Conservation (phyloP, 371 early-diverging fungal genomes). For the Haplosporangium sp. region DNA sequence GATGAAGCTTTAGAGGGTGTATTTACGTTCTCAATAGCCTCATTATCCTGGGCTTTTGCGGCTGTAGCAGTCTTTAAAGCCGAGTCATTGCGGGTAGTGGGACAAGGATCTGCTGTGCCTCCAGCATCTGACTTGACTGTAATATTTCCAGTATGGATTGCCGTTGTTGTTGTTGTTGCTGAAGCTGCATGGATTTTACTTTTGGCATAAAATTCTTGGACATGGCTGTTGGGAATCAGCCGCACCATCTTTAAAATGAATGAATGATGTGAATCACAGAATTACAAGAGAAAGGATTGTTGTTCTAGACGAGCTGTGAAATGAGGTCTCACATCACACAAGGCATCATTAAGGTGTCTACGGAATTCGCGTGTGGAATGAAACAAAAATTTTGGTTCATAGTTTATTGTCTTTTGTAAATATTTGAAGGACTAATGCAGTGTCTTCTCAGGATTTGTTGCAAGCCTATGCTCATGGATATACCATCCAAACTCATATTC, state of each 20-base stretch:
- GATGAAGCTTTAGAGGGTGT: neutral
- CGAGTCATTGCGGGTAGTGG: neutral
- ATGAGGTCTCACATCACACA: too few species aligned
- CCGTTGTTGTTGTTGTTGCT: neutral
- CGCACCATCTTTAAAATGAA: neutral
- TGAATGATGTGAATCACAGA: neutral
- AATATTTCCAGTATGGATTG: neutral
- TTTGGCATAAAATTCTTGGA: slow-evolving; percentile 3
- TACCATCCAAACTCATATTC: too few species aligned
- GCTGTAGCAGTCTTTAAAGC: neutral
- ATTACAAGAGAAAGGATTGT: neutral
- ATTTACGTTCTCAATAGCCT: neutral
- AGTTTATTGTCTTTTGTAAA: too few species aligned
- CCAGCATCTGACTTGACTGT: neutral
- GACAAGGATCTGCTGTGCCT: slow-evolving; percentile 1
- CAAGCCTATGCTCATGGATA: too few species aligned
- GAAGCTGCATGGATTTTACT: neutral
- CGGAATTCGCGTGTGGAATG: too few species aligned
- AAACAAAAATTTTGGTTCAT: too few species aligned
- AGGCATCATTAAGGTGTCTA: too few species aligned
- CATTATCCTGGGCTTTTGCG: neutral
- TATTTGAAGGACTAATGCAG: too few species aligned
- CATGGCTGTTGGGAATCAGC: slow-evolving; percentile 3
- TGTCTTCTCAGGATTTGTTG: too few species aligned
- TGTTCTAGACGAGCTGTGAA: too few species aligned